Evolutionary conservation across 306 rosid species (phyloP).

Genomic region (Carpinus fangiana): DNA sequence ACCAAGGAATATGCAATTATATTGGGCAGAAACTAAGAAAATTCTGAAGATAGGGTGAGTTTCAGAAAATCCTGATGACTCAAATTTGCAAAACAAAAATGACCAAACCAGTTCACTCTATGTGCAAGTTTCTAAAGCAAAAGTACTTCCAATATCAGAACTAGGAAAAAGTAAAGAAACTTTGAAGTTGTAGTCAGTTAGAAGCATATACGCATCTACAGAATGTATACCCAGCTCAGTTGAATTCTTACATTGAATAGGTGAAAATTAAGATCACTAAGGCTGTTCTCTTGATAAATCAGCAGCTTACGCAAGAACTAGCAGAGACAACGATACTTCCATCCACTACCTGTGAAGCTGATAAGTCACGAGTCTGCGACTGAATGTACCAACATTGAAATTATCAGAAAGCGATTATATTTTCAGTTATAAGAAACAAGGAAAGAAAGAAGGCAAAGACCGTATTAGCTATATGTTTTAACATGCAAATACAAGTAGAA

Average conservation of each 20-base stretch:
- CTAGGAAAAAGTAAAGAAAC: not conserved
- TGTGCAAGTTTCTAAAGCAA: not conserved
- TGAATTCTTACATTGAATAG: too few species aligned
- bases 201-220: slow-evolving; percentile 2
- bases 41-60: not conserved
- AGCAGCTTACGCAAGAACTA: too few species aligned
- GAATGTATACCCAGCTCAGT: slow-evolving; percentile 20
- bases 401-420: not conserved
- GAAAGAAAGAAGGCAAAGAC: not conserved
- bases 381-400: slow-evolving; percentile 9
- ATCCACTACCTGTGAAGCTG: slow-evolving; percentile 36
- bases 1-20: not conserved
- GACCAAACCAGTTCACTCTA: not conserved
- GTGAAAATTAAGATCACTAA: too few species aligned
- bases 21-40: not conserved
- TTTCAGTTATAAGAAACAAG: not conserved
- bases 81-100: not conserved
- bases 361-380: slow-evolving; percentile 27
- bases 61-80: not conserved
- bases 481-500: not conserved
- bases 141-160: not conserved
- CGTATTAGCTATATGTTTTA: not conserved
- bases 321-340: slow-evolving; percentile 19
- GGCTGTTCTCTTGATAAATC: too few species aligned
- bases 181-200: not conserved